Base-by-base conservation (phyloP, 352 stramenopile genomes). In the Globisporangium spinosum region DNA sequence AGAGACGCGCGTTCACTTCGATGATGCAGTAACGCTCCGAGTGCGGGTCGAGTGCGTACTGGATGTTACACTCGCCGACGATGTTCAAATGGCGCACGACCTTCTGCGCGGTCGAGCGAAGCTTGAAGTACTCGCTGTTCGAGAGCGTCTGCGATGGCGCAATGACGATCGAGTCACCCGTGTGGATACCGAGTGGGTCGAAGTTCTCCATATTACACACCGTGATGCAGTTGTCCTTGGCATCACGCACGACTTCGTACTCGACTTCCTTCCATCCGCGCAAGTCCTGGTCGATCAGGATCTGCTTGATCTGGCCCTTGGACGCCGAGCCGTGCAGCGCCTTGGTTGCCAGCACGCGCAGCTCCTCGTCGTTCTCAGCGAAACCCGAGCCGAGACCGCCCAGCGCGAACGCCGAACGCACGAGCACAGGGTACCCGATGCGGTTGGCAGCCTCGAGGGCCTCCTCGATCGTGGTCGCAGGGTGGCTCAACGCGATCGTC, bases 141-240 rank as follows among this genome's bases (percentile, higher is more conserved):
- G 86, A 97, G 5, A 99, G 82, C 40, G 97, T 99, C 74, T 99
- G 97, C 27, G 93, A 98, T 54, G 97, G 97, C 62, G 97, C 97
- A 51, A 99, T 91, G 45, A 99, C 96, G 64, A 99, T 99, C 67
- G 93, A 98, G 71, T 99, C 97, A 61, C 97, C 97, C 58, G 97
- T 99, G 90, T 99, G 97, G 62, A 99, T 97, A 43, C 86, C 97
- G 40, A 99, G 83, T 43, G 97, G 97, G 75, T 99, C 97, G 76
- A 99, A 99, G 82, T 99, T 99, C 76, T 99, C 97, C 96, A 99
- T 99, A 84, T 99, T 98, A 73, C 92, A 98, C 49, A 99, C 96
- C 40, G 97, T 99, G 65, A 99, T 88, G 80, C 97, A 99, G 78
- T 99, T 99, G 80, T 99, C 95, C 64, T 83, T 83, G 27, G 76